phyloP scores from a whole-genome alignment of 768 basidiomycete genomes.

The Pleurotus pulmonarius region DNA sequence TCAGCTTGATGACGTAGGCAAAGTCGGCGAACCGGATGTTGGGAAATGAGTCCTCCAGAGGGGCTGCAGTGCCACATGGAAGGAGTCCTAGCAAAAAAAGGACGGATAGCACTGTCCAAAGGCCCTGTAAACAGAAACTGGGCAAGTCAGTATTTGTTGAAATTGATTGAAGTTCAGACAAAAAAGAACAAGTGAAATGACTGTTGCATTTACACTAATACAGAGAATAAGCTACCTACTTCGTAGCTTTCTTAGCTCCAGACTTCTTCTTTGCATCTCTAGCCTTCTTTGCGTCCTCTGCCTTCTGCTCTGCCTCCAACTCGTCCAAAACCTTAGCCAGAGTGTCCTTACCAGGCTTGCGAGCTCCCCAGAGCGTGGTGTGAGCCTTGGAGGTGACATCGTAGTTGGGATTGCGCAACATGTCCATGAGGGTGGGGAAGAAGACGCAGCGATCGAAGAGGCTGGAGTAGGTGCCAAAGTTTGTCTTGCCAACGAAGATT shows the following conservation, averaged over 20 bases:
- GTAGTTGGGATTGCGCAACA: background rate
- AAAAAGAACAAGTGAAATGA: too few species aligned
- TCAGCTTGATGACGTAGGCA: background rate
- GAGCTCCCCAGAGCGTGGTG: background rate
- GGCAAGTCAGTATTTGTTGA: too few species aligned
- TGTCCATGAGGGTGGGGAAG: background rate
- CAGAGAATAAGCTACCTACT: too few species aligned
- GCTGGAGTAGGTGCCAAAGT: too few species aligned
- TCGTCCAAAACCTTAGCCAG: background rate
- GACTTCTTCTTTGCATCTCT: background rate
- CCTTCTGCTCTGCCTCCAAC: background rate
- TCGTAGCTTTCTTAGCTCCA: too few species aligned
- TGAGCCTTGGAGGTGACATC: background rate
- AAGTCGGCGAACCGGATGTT: conserved; percentile 1
- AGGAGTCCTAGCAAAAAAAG: background rate
- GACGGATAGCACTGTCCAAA: too few species aligned
- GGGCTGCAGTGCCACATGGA: background rate
- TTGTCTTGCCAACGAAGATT: too few species aligned
- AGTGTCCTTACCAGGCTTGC: background rate
- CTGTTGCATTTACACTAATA: too few species aligned
- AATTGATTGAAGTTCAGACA: too few species aligned
- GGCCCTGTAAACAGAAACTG: too few species aligned
- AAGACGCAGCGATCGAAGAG: background rate
- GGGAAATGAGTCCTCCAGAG: conserved; percentile 1
- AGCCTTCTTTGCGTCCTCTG: background rate